These are phyloP conservation scores for Cicer cuneatum DNA, from an alignment of 306 rosid species.

Conservation along the genomic window DNA sequence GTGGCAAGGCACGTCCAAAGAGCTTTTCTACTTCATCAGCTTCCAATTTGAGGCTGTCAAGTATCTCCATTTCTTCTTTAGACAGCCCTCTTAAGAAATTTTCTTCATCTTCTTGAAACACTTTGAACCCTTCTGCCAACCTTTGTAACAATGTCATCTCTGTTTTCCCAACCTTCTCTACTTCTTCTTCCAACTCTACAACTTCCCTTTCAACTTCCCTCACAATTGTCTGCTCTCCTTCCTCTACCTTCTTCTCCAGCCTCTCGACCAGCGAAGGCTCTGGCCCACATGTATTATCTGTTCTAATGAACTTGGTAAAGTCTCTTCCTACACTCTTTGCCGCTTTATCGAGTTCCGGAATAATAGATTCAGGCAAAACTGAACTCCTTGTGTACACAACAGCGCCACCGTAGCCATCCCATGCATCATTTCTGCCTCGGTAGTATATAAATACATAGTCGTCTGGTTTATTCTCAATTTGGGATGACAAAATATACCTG, in stretches of 20 bases:
- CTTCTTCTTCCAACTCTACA: slow-evolving; percentile 74
- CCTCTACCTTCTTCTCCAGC: slow-evolving; percentile 82
- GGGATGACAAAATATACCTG: slow-evolving; percentile 83
- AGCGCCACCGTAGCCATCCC: slow-evolving; percentile 99
- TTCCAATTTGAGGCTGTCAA: slow-evolving; percentile 76
- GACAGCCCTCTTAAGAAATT: slow-evolving; percentile 62
- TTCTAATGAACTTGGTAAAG: slow-evolving; percentile 69
- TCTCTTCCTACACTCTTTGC: slow-evolving; percentile 84
- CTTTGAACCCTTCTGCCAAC: slow-evolving; percentile 73
- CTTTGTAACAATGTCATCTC: slow-evolving; percentile 70
- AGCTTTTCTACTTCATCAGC: slow-evolving; percentile 76
- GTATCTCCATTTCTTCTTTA: slow-evolving; percentile 78
- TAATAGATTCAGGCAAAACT: slow-evolving; percentile 73
- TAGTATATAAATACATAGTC: slow-evolving; percentile 90
- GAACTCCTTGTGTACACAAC: slow-evolving; percentile 86
- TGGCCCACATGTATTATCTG: slow-evolving; percentile 91
- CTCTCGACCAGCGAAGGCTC: slow-evolving; percentile 92
- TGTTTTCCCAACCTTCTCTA: slow-evolving; percentile 70
- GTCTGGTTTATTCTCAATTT: slow-evolving; percentile 74
- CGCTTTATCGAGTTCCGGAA: slow-evolving; percentile 78
- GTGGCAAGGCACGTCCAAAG: slow-evolving; percentile 76
- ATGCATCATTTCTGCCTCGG: slow-evolving; percentile 92
- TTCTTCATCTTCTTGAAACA: slow-evolving; percentile 76
- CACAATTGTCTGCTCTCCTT: slow-evolving; percentile 75
- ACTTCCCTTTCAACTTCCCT: slow-evolving; percentile 90